Conservation (phyloP, 2,329 filamentous ascomycete genomes). For the Neonectria magnoliae region DNA sequence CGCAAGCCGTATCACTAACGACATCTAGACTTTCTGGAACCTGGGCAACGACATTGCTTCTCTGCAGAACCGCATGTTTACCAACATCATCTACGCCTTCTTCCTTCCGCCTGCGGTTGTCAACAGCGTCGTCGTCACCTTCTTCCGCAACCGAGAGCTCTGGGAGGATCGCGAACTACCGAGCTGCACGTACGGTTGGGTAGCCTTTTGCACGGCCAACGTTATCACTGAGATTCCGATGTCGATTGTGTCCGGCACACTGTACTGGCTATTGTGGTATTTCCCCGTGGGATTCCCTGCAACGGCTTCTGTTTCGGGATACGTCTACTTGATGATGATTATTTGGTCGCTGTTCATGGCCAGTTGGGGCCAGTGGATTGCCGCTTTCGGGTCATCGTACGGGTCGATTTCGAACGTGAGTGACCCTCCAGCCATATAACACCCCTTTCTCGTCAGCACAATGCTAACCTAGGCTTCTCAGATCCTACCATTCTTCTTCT, state of each 20-base stretch:
- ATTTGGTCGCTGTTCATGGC: constrained; percentile 80
- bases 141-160: constrained; percentile 75
- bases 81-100: constrained; percentile 69
- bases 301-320: constrained; percentile 72
- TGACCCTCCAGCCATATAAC: not conserved
- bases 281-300: constrained; percentile 75
- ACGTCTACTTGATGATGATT: constrained; percentile 80
- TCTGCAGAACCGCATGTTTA: constrained; percentile 82
- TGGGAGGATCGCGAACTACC: constrained; percentile 80
- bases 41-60: constrained; percentile 71
- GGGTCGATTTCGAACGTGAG: constrained; percentile 76
- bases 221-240: constrained; percentile 77
- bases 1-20: not conserved
- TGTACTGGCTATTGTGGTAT: constrained; percentile 82
- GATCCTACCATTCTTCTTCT: constrained; percentile 80
- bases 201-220: constrained; percentile 78
- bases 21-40: constrained; percentile 69
- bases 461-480: constrained; percentile 30
- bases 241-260: constrained; percentile 68
- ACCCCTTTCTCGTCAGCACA: not conserved
- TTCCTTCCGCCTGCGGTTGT: constrained; percentile 73
- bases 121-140: constrained; percentile 78
- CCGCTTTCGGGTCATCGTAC: constrained; percentile 80
- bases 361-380: constrained; percentile 85
- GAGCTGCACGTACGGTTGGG: constrained; percentile 78